phyloP scores from a whole-genome alignment of 345 rosid species.

The Raphanus raphanistrum region DNA sequence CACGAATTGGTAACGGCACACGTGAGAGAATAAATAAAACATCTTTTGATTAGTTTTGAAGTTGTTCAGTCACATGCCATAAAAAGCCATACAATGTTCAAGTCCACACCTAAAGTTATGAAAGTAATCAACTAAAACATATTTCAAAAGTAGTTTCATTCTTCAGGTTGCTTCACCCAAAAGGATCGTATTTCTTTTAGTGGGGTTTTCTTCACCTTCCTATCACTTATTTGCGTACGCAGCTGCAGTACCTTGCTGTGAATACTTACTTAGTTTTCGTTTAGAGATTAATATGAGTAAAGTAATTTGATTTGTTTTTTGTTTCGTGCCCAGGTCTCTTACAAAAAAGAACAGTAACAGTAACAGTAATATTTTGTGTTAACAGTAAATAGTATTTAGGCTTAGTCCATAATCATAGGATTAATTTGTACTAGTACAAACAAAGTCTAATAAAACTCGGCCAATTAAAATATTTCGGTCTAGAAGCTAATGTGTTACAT shows the following conservation, averaged over 20 bases:
- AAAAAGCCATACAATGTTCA: conserved; percentile 33
- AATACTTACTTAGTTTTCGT: conserved; percentile 8
- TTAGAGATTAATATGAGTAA: neutral
- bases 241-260: conserved; percentile 16
- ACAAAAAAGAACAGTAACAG: neutral
- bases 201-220: conserved; percentile 25
- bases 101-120: conserved; percentile 17
- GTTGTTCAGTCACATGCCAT: conserved; percentile 34
- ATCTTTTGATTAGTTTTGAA: conserved; percentile 22
- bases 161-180: conserved; percentile 38
- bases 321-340: conserved; percentile 2
- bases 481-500: neutral
- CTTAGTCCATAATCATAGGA: neutral
- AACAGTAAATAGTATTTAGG: neutral
- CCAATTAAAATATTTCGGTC: neutral
- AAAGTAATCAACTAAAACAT: conserved; percentile 11
- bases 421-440: neutral
- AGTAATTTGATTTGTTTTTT: neutral
- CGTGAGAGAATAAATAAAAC: conserved; percentile 36
- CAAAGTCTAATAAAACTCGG: neutral
- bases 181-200: conserved; percentile 27
- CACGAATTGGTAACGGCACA: conserved; percentile 40
- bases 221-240: conserved; percentile 23
- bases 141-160: conserved; percentile 21
- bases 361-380: neutral